A percentile compares a stretch with the other conserved stretches of the same genome.
Conservation (phyloP, 345 rosid genomes). For the Brassica juncea region DNA sequence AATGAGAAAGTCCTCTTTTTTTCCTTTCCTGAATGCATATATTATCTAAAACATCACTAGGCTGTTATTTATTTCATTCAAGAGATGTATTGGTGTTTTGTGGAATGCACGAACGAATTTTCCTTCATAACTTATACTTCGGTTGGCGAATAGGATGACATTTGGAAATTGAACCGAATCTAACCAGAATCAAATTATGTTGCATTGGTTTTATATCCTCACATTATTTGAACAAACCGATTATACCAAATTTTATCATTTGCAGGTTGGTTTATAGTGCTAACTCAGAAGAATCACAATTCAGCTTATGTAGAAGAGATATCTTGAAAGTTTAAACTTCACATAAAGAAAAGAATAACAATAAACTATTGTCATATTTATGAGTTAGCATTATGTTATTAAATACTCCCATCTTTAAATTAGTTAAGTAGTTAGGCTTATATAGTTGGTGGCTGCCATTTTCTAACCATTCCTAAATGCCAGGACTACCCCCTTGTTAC, state of each 20-base stretch:
- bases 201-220: background rate
- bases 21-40: background rate
- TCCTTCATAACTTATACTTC: background rate
- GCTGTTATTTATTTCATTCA: background rate
- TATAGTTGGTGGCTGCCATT: constrained; percentile 39
- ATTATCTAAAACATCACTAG: constrained; percentile 7
- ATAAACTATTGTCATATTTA: background rate
- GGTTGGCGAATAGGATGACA: constrained; percentile 4
- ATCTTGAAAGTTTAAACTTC: background rate
- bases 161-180: background rate
- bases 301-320: background rate
- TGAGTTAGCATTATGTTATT: constrained; percentile 15
- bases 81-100: constrained; percentile 1
- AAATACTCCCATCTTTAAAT: constrained; percentile 4
- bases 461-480: constrained; percentile 31
- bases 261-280: background rate
- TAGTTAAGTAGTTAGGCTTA: constrained; percentile 34
- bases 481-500: constrained; percentile 21
- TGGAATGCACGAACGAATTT: constrained; percentile 38
- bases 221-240: background rate
- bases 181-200: background rate
- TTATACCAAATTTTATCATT: background rate
- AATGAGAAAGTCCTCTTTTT: constrained; percentile 23
- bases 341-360: background rate
- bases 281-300: background rate